A percentile compares a stretch with the other conserved stretches of the same genome.
These are phyloP conservation scores for Cyberlindnera euphorbiiphila DNA, from an alignment of 805 yeast genomes.

Conservation along the genomic window DNA sequence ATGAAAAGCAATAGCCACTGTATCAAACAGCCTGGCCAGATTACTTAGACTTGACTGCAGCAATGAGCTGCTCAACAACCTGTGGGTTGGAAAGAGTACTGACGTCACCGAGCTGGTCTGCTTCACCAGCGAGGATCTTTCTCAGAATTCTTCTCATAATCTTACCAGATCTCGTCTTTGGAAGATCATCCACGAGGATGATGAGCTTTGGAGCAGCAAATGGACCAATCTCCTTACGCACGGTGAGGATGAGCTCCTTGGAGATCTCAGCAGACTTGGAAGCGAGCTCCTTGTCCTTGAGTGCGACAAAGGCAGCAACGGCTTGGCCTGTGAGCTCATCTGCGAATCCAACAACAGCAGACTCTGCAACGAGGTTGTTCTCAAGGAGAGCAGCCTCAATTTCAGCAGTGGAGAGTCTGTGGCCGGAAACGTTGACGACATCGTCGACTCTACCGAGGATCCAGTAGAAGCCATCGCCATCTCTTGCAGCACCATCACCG, in stretches of 20 bases:
- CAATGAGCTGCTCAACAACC: slow-evolving; percentile 73
- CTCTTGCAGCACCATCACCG: slow-evolving; percentile 99
- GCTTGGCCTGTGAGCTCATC: slow-evolving; percentile 98
- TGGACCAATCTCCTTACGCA: slow-evolving; percentile 85
- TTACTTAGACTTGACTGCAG: slow-evolving; percentile 42
- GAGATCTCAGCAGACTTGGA: slow-evolving; percentile 11
- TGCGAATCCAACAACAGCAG: slow-evolving; percentile 94
- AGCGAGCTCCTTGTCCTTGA: slow-evolving; percentile 49
- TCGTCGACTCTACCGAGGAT: slow-evolving; percentile 98
- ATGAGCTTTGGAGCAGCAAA: slow-evolving; percentile 92
- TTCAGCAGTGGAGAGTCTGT: slow-evolving; percentile 96
- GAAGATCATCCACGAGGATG: slow-evolving; percentile 82
- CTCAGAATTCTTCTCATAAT: slow-evolving; percentile 97
- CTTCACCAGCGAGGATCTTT: slow-evolving; percentile 89
- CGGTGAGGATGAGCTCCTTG: slow-evolving; percentile 73
- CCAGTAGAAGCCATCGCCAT: slow-evolving; percentile 95
- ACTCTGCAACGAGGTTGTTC: slow-evolving; percentile 78
- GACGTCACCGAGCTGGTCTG: slow-evolving; percentile 87
- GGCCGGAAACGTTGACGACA: slow-evolving; percentile 97
- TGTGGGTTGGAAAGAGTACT: slow-evolving; percentile 86
- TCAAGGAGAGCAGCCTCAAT: slow-evolving; percentile 88
- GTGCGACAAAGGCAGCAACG: slow-evolving; percentile 88
- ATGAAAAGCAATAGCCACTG: background rate
- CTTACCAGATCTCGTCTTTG: slow-evolving; percentile 98
- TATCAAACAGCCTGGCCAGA: slow-evolving; percentile 1